Conservation (phyloP, 1,139 yeast genomes). For the Protomyces lactucae-debilis region DNA sequence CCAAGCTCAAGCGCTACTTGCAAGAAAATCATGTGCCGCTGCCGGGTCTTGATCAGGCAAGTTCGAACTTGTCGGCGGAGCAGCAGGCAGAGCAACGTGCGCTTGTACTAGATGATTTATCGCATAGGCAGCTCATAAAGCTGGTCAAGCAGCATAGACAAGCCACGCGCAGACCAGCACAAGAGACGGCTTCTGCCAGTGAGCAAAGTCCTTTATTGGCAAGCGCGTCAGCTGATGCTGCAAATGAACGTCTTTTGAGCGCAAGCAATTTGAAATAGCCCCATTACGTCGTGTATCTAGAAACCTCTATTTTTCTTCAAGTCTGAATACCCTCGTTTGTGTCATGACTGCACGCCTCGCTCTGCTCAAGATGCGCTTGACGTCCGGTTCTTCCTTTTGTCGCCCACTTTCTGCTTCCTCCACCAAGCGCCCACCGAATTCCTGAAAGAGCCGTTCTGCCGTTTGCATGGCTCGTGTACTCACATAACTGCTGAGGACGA, state of each 20-base stretch:
- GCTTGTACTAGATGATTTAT: constrained; percentile 1
- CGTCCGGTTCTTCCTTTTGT: constrained; percentile 3
- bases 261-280: constrained; percentile 9
- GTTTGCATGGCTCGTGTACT: background rate
- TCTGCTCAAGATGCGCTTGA: constrained; percentile 13
- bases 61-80: background rate
- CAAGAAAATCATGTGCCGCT: background rate
- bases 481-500: background rate
- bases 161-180: background rate
- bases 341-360: constrained; percentile 9
- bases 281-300: background rate
- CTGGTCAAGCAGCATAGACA: constrained; percentile 7
- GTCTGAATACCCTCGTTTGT: background rate
- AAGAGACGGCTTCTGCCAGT: background rate
- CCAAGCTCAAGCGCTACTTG: constrained; percentile 6
- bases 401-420: background rate
- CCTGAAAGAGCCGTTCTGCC: constrained; percentile 1
- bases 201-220: constrained; percentile 2
- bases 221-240: background rate
- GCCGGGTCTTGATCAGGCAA: background rate
- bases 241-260: background rate
- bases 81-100: constrained; percentile 2
- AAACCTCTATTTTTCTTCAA: background rate
- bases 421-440: background rate
- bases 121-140: background rate